These are phyloP conservation scores for Fibroporia radiculosa DNA, from an alignment of 768 basidiomycete species.

Conservation along the genomic window DNA sequence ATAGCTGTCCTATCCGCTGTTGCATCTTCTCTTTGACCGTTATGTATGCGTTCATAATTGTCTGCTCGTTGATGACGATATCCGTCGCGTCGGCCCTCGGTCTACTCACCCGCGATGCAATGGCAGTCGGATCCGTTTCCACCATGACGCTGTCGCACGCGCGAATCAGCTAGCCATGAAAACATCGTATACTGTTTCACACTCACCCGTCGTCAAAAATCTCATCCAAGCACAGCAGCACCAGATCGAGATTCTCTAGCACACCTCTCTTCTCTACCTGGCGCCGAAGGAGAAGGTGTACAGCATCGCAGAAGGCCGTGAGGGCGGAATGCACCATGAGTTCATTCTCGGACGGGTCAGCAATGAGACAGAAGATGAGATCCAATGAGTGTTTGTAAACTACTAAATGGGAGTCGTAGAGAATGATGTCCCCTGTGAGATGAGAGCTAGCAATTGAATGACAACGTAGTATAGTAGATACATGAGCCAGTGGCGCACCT, in stretches of 20 bases:
- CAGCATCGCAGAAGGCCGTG: constrained; percentile 76
- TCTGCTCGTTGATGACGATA: constrained; percentile 98
- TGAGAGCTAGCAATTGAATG: no score
- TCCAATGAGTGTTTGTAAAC: constrained; percentile 94
- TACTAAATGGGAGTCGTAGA: constrained; percentile 84
- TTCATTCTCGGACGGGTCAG: constrained; percentile 85
- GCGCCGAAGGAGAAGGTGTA: constrained; percentile 79
- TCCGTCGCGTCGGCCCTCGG: constrained; percentile 91
- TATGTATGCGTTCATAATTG: constrained; percentile 87
- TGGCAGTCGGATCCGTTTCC: constrained; percentile 93
- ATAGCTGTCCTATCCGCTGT: constrained; percentile 49
- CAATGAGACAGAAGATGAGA: constrained; percentile 91
- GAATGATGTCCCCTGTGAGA: constrained; percentile 88
- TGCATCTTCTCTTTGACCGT: constrained; percentile 82
- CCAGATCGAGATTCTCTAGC: constrained; percentile 89
- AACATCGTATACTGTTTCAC: neutral
- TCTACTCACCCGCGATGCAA: constrained; percentile 88
- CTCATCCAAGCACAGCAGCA: constrained; percentile 90
- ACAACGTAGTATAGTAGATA: neutral
- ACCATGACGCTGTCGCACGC: constrained; percentile 70
- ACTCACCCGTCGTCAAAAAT: constrained; percentile 96
- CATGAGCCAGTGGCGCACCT: constrained; percentile 41
- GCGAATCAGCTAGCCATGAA: neutral
- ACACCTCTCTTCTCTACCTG: constrained; percentile 93
- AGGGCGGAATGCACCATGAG: constrained; percentile 90